Conservation (phyloP, 257 asterid species). For the Ophiorrhiza pumila region DNA sequence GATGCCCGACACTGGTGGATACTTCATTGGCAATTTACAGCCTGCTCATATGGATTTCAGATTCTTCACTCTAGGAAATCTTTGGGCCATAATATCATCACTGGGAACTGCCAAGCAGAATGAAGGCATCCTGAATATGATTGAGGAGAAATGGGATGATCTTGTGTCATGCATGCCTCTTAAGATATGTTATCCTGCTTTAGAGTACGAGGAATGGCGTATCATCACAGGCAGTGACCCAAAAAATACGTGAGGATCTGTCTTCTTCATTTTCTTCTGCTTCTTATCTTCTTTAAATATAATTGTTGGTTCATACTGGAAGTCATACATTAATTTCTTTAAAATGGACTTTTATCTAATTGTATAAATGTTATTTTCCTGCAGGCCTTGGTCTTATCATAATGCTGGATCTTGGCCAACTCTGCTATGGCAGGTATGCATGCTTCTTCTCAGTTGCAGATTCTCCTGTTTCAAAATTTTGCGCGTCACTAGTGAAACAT, state of each 20-base stretch:
- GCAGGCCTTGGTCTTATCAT: constrained; percentile 47
- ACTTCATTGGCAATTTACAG: constrained; percentile 39
- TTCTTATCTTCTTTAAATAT: not conserved
- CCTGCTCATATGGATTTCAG: constrained; percentile 52
- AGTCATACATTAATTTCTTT: not conserved
- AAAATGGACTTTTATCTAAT: not conserved
- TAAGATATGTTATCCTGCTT: constrained; percentile 42
- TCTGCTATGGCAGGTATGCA: constrained; percentile 46
- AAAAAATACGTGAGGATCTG: constrained; percentile 39
- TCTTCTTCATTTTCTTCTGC: not conserved
- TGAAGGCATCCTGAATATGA: constrained; percentile 34
- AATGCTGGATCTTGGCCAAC: constrained; percentile 51
- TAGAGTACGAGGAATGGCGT: constrained; percentile 43
- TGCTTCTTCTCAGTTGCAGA: not conserved
- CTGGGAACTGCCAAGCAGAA: constrained; percentile 32
- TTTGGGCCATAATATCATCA: constrained; percentile 43
- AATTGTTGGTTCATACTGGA: not conserved
- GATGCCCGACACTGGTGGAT: constrained; percentile 42
- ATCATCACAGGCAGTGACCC: constrained; percentile 48
- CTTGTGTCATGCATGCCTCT: constrained; percentile 39
- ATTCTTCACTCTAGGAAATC: constrained; percentile 42
- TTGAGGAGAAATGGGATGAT: constrained; percentile 44
- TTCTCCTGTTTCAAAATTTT: not conserved
- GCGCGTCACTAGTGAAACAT: not conserved
- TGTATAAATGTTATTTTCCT: constrained; percentile 6